Conservation (phyloP, 2,329 filamentous ascomycete genomes). For the Mollisiaceae sp. region DNA sequence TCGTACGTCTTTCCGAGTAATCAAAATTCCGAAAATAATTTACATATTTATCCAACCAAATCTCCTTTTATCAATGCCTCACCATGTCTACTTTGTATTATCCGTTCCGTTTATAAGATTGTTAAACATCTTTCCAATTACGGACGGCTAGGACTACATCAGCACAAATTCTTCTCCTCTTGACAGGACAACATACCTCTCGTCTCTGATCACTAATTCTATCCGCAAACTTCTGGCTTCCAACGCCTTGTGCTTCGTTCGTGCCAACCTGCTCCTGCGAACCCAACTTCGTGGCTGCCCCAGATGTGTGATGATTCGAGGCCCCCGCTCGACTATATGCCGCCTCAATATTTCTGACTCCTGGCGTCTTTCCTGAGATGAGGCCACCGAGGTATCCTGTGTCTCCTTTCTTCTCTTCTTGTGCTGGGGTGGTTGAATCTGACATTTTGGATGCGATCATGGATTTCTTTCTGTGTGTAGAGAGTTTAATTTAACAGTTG, state of each 20-base stretch:
- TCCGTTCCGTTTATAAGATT: constrained; percentile 34
- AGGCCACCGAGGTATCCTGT: constrained; percentile 13
- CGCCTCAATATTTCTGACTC: constrained; percentile 33
- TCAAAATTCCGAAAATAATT: background rate
- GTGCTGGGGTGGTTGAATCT: constrained; percentile 14
- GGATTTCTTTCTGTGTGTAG: background rate
- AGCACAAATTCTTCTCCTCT: background rate
- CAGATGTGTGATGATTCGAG: constrained; percentile 32
- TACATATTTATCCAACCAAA: background rate
- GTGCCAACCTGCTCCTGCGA: constrained; percentile 25
- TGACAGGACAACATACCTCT: constrained; percentile 23
- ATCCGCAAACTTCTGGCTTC: constrained; percentile 30
- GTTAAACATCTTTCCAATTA: constrained; percentile 33
- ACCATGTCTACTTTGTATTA: constrained; percentile 25
- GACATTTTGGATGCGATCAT: constrained; percentile 20
- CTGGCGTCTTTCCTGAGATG: constrained; percentile 25
- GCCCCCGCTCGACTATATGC: constrained; percentile 35
- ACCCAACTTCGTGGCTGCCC: constrained; percentile 29
- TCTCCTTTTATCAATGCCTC: background rate
- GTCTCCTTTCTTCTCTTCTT: constrained; percentile 12
- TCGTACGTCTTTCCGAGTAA: constrained; percentile 1
- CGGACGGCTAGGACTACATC: constrained; percentile 21
- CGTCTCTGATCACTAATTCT: constrained; percentile 25
- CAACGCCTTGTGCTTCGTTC: constrained; percentile 26
- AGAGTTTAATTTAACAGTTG: background rate